These are phyloP conservation scores for Asterophora parasitica DNA, from an alignment of 768 basidiomycete genomes.

Conservation along the genomic window DNA sequence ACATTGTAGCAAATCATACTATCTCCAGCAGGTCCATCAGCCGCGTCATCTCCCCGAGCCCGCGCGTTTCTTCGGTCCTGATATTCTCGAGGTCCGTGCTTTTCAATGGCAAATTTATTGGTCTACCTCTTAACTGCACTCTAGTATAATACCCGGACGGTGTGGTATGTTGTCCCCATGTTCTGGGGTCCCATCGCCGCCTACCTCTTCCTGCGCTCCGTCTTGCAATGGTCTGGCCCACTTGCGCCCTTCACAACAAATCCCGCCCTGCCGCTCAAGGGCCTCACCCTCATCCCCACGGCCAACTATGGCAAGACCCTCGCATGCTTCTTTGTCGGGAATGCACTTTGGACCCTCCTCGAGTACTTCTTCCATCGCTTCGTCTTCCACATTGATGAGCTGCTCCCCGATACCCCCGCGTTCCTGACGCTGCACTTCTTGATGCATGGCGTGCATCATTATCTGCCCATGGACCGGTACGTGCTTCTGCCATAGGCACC, in stretches of 20 bases:
- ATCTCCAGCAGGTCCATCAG: constrained; percentile 94
- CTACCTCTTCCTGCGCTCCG: constrained; percentile 79
- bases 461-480: constrained; percentile 92
- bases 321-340: constrained; percentile 77
- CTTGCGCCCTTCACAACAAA: constrained; percentile 58
- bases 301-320: constrained; percentile 50
- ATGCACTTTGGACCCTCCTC: constrained; percentile 88
- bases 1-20: constrained; percentile 77
- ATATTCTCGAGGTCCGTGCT: constrained; percentile 66
- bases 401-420: constrained; percentile 76
- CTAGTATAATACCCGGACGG: constrained; percentile 76
- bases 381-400: constrained; percentile 91
- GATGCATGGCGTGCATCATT: constrained; percentile 95
- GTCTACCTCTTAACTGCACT: not conserved
- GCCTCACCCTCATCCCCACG: constrained; percentile 43
- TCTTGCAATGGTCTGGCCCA: constrained; percentile 72
- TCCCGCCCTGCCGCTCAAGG: constrained; percentile 50
- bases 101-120: constrained; percentile 1
- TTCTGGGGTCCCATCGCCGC: constrained; percentile 86
- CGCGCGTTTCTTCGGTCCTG: constrained; percentile 82
- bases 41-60: constrained; percentile 82
- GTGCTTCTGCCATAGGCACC: constrained; percentile 20
- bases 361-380: constrained; percentile 95
- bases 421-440: constrained; percentile 88
- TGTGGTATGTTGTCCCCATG: constrained; percentile 91